Evolutionary conservation across 768 basidiomycete genomes (phyloP).

Genomic region (Macrocybe gigantea): DNA sequence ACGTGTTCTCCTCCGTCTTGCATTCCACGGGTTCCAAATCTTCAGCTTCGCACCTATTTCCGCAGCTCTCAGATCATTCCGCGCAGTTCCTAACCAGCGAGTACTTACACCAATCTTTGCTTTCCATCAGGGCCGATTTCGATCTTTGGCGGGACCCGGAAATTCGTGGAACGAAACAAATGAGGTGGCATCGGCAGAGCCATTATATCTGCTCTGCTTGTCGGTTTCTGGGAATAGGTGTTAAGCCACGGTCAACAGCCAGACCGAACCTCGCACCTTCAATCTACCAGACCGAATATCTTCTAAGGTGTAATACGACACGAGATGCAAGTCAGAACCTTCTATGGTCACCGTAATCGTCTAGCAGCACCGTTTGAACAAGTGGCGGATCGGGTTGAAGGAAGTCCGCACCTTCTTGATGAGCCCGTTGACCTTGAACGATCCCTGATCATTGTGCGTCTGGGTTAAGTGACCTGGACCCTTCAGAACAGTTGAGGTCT

Average conservation of each 20-base stretch:
- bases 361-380: slow-evolving; percentile 26
- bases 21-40: slow-evolving; percentile 39
- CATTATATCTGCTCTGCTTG: slow-evolving; percentile 67
- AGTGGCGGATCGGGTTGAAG: neutral
- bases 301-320: slow-evolving; percentile 79
- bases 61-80: neutral
- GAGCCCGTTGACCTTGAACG: slow-evolving; percentile 67
- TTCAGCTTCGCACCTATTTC: slow-evolving; percentile 20
- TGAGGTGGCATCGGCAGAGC: slow-evolving; percentile 66
- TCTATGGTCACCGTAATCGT: slow-evolving; percentile 83
- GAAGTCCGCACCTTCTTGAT: slow-evolving; percentile 66
- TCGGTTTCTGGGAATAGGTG: slow-evolving; percentile 44
- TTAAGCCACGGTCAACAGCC: neutral
- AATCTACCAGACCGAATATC: slow-evolving; percentile 69
- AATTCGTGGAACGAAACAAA: slow-evolving; percentile 75
- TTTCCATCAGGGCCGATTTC: slow-evolving; percentile 69
- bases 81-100: neutral
- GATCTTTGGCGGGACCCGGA: slow-evolving; percentile 77
- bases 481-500: slow-evolving; percentile 25
- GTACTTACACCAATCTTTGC: slow-evolving; percentile 55
- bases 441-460: slow-evolving; percentile 41
- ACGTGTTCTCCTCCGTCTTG: slow-evolving; percentile 42
- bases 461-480: slow-evolving; percentile 23
- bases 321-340: slow-evolving; percentile 74
- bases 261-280: slow-evolving; percentile 26